Conservation (phyloP, 345 rosid species). For the Populus pruinosa region DNA sequence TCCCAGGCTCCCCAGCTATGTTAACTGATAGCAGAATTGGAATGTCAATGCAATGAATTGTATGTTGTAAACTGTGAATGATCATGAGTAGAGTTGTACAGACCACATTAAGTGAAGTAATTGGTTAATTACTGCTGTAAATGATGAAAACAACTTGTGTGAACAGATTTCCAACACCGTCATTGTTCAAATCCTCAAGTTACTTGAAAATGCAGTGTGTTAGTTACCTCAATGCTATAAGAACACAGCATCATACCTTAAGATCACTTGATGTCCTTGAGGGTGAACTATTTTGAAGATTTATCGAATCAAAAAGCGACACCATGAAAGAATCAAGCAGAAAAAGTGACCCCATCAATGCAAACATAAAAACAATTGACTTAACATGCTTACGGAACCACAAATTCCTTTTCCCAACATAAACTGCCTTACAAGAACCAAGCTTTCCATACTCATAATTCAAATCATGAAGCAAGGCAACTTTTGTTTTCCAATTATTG, state of each 20-base stretch:
- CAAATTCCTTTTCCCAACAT: constrained; percentile 47
- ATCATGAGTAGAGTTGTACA: neutral
- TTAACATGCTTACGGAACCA: constrained; percentile 52
- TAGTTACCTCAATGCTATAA: neutral
- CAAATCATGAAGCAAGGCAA: constrained; percentile 34
- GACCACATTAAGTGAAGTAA: neutral
- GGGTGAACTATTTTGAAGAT: constrained; percentile 37
- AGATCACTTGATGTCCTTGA: constrained; percentile 22
- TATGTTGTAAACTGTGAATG: neutral
- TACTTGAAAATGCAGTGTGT: neutral
- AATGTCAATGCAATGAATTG: neutral
- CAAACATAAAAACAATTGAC: constrained; percentile 44
- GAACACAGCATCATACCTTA: constrained; percentile 44
- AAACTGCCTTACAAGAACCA: constrained; percentile 43
- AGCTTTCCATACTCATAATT: constrained; percentile 50
- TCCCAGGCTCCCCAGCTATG: neutral
- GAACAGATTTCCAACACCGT: neutral
- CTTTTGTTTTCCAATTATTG: constrained; percentile 37
- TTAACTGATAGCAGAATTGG: neutral
- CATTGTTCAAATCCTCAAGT: neutral
- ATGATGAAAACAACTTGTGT: neutral
- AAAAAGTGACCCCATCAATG: constrained; percentile 45
- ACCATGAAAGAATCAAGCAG: constrained; percentile 65
- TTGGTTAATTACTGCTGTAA: neutral
- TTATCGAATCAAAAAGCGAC: constrained; percentile 51